phyloP scores from a whole-genome alignment of 768 basidiomycete genomes.

The Boletus pseudo-olivaceus region DNA sequence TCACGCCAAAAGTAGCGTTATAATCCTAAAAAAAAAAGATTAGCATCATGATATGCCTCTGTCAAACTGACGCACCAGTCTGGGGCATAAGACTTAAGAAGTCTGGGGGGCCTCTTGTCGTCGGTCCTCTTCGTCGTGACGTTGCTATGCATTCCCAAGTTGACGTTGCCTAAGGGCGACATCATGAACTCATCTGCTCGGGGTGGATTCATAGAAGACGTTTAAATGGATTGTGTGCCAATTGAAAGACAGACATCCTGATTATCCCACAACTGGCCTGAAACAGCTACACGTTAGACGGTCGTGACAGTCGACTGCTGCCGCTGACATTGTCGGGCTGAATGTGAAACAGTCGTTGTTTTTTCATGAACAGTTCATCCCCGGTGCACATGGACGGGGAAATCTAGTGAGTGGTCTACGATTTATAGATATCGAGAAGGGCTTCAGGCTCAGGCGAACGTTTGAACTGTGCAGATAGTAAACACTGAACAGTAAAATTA shows the following conservation, averaged over 20 bases:
- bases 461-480: neutral
- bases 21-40: conserved; percentile 43
- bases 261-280: neutral
- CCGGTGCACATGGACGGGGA: neutral
- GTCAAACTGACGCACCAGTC: conserved; percentile 58
- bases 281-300: no score
- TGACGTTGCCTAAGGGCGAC: conserved; percentile 11
- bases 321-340: neutral
- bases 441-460: neutral
- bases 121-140: conserved; percentile 18
- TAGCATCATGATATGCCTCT: neutral
- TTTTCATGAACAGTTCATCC: neutral
- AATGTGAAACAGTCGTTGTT: neutral
- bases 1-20: conserved; percentile 67
- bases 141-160: conserved; percentile 1
- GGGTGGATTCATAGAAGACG: neutral
- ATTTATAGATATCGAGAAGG: neutral
- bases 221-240: neutral
- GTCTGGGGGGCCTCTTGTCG: conserved; percentile 32
- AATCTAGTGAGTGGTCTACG: neutral
- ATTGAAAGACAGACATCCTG: neutral
- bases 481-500: neutral
- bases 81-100: conserved; percentile 64
- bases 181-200: conserved; percentile 4
- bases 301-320: neutral